Evolutionary conservation across 2,329 filamentous ascomycete species (phyloP), one percentile per base, ranked within the genome.

Genomic region (Penicillium sumatraense): DNA sequence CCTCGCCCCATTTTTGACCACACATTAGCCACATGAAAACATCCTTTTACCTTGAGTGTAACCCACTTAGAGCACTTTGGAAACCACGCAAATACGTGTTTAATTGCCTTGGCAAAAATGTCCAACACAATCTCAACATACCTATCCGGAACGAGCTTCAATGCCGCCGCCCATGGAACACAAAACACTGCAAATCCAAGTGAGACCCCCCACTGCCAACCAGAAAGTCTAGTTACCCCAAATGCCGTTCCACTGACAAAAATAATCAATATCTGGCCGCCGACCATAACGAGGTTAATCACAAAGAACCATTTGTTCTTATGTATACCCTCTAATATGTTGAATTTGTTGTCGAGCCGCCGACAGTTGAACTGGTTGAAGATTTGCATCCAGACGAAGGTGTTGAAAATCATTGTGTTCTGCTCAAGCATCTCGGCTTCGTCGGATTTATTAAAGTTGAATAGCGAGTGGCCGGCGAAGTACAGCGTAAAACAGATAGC

Each of bases 291-390:
- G 40, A 72, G 64, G 53, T 82, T 83, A 65, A 87, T 85, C 35
- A 75, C 68, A 38, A 86, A 77, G 65, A 86, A 87, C 71, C 84
- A 85, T 56, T 72, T 75, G 66, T 86, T 86, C 50, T 77, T 77
- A 56, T 79, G 75, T 3, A 86, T 69, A 8, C 83, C 83, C 62
- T 85, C 81, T 49, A 87, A 81, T 36, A 87, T 80, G 62, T 86
- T 86, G 73, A 87, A 80, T 56, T 81, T 80, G 71, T 86, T 86
- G 64, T 87, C 85, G 0, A 87, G 75, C 35, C 84, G 83, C 26
- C 85, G 80, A 66, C 84, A 86, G 72, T 78, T 81, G 58, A 82
- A 75, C 49, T 78, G 77, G 61, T 87, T 84, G 67, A 78, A 78
- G 33, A 78, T 75, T 47, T 78, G 75, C 75, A 78, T 78, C 67